phyloP scores from a whole-genome alignment of 2,329 filamentous ascomycete species.

The Fusarium scirpi region DNA sequence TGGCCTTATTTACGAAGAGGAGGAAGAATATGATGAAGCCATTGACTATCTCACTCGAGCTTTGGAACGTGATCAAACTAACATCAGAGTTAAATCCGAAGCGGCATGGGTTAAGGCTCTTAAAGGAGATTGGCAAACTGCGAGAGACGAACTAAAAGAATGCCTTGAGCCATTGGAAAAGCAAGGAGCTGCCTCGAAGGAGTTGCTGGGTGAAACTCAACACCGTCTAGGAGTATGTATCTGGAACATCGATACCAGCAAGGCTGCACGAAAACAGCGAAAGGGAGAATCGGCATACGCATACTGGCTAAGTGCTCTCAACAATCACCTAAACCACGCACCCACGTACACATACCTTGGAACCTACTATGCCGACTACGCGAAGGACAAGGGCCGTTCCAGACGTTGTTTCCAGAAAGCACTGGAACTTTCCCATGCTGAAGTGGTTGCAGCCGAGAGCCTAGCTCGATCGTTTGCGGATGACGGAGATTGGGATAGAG shows the following conservation, averaged over 20 bases:
- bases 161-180: conserved; percentile 75
- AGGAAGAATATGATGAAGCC: conserved; percentile 86
- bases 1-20: conserved; percentile 91
- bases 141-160: conserved; percentile 75
- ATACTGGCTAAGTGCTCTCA: conserved; percentile 84
- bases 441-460: conserved; percentile 87
- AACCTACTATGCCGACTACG: conserved; percentile 91
- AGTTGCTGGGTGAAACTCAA: conserved; percentile 85
- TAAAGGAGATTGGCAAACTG: conserved; percentile 77
- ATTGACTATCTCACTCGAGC: conserved; percentile 84
- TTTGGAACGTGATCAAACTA: conserved; percentile 76
- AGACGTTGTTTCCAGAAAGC: conserved; percentile 97
- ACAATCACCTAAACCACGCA: conserved; percentile 87
- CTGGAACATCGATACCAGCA: conserved; percentile 85
- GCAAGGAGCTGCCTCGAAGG: conserved; percentile 66
- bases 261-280: conserved; percentile 80
- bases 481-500: conserved; percentile 94
- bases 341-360: conserved; percentile 93
- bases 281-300: conserved; percentile 78
- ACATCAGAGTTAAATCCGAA: conserved; percentile 85
- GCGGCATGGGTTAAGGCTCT: conserved; percentile 92
- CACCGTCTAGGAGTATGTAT: conserved; percentile 89
- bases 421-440: conserved; percentile 88
- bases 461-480: conserved; percentile 89
- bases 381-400: conserved; percentile 85